Conservation (phyloP, 306 rosid species). For the Prunus kanzakura region DNA sequence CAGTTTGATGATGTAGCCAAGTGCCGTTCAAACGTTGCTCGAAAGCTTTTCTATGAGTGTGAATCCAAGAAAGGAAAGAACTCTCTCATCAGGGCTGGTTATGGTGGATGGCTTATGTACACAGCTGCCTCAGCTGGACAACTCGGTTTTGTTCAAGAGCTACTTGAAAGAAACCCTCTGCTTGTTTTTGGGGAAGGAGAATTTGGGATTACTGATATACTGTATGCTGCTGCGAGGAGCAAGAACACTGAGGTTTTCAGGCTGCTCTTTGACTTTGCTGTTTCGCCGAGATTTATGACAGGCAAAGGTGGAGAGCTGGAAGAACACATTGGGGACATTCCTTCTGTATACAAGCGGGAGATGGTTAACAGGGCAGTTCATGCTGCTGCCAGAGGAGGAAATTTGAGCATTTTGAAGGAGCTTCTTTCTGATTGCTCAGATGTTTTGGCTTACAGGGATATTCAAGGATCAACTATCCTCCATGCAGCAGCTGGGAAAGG, state of each 20-base stretch:
- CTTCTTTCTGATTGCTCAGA: constrained; percentile 66
- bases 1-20: constrained; percentile 73
- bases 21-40: constrained; percentile 66
- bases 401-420: constrained; percentile 62
- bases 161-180: constrained; percentile 54
- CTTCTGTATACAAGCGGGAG: constrained; percentile 75
- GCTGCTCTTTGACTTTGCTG: constrained; percentile 66
- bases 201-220: constrained; percentile 67
- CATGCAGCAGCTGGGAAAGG: constrained; percentile 98
- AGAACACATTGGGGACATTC: constrained; percentile 65
- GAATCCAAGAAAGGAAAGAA: constrained; percentile 61
- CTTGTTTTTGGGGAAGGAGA: constrained; percentile 80
- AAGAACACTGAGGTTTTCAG: constrained; percentile 52
- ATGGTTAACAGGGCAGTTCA: constrained; percentile 86
- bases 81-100: constrained; percentile 76
- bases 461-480: constrained; percentile 70
- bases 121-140: constrained; percentile 98
- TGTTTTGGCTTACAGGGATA: constrained; percentile 77
- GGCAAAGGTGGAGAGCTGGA: constrained; percentile 54
- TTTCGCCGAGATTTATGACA: constrained; percentile 62
- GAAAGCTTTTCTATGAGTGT: constrained; percentile 61
- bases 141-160: constrained; percentile 51
- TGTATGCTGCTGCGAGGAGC: constrained; percentile 68
- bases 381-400: constrained; percentile 97
- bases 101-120: constrained; percentile 97